Percentiles rank a stretch among this genome's conserved stretches.
These are phyloP conservation scores for Solanum virginianum DNA, from an alignment of 257 asterid species.

Conservation along the genomic window DNA sequence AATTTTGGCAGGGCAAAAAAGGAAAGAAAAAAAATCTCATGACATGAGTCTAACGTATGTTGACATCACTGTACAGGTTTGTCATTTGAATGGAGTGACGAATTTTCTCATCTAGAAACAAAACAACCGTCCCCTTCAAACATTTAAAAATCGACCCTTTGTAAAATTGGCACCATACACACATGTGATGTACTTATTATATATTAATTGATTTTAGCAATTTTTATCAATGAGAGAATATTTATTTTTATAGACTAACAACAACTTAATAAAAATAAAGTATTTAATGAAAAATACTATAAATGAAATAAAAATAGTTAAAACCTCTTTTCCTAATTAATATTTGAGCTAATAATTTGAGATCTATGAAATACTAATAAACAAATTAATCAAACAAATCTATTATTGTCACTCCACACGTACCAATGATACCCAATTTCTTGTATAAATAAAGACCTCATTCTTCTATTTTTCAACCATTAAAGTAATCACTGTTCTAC, in stretches of 20 bases:
- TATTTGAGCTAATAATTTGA: not conserved
- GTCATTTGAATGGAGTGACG: not conserved
- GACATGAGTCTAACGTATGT: conserved; percentile 10
- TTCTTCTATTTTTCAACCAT: not conserved
- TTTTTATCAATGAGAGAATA: not conserved
- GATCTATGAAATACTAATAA: not conserved
- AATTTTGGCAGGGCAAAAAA: not conserved
- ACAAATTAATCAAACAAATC: not conserved
- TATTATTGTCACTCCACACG: not conserved
- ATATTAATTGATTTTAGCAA: not conserved
- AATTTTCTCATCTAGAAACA: not conserved
- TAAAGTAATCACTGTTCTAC: not conserved
- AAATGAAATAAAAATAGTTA: not conserved
- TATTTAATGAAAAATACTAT: too few relatives aligned
- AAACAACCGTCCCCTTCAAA: not conserved
- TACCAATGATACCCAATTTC: not conserved
- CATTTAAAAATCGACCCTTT: not conserved
- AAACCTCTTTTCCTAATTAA: not conserved
- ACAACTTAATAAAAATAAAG: too few relatives aligned
- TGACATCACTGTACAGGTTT: conserved; percentile 12
- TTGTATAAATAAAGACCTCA: not conserved
- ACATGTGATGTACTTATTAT: not conserved
- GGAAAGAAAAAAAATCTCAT: not conserved
- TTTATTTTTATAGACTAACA: too few relatives aligned
- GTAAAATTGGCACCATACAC: not conserved